A percentile compares a stretch with the other conserved stretches of the same genome.
Evolutionary conservation across 2,329 filamentous ascomycete genomes (phyloP).

Genomic region (Emergomyces pasteurianus): DNA sequence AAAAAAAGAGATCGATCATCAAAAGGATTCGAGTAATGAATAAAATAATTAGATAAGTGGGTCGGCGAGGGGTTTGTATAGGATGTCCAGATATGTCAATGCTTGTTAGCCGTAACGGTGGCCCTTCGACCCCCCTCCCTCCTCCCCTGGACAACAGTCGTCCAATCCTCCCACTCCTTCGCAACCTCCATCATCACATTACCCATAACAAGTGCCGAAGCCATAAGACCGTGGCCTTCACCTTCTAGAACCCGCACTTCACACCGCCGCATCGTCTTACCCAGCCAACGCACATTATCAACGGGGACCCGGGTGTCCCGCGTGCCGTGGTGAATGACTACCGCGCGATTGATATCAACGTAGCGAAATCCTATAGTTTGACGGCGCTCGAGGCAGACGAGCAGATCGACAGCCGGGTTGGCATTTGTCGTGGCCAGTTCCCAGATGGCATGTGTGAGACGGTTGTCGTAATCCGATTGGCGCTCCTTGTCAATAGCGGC

Average conservation of each 20-base stretch:
- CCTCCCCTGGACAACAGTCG: slow-evolving; percentile 42
- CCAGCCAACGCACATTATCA: slow-evolving; percentile 90
- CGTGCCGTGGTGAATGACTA: slow-evolving; percentile 89
- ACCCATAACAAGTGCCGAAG: slow-evolving; percentile 84
- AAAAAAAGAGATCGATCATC: background rate
- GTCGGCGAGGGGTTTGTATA: background rate
- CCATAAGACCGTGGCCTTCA: slow-evolving; percentile 93
- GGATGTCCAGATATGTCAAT: background rate
- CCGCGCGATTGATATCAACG: slow-evolving; percentile 81
- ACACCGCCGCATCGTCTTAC: slow-evolving; percentile 83
- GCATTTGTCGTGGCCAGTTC: slow-evolving; percentile 79
- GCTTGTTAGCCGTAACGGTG: slow-evolving; percentile 10
- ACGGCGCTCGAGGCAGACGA: slow-evolving; percentile 82
- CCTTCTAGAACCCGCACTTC: slow-evolving; percentile 83
- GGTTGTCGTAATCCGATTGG: slow-evolving; percentile 55
- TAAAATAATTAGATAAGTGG: background rate
- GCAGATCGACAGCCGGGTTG: slow-evolving; percentile 84
- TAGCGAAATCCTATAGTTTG: slow-evolving; percentile 94
- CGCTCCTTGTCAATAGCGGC: slow-evolving; percentile 40
- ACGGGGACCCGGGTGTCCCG: slow-evolving; percentile 85
- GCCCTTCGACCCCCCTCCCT: slow-evolving; percentile 18
- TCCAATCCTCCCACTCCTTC: slow-evolving; percentile 87
- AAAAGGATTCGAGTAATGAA: background rate
- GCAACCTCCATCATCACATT: slow-evolving; percentile 89
- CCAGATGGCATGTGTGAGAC: slow-evolving; percentile 90